phyloP scores from a whole-genome alignment of 108 stramenopile species.

The Nitzschia sp. region DNA sequence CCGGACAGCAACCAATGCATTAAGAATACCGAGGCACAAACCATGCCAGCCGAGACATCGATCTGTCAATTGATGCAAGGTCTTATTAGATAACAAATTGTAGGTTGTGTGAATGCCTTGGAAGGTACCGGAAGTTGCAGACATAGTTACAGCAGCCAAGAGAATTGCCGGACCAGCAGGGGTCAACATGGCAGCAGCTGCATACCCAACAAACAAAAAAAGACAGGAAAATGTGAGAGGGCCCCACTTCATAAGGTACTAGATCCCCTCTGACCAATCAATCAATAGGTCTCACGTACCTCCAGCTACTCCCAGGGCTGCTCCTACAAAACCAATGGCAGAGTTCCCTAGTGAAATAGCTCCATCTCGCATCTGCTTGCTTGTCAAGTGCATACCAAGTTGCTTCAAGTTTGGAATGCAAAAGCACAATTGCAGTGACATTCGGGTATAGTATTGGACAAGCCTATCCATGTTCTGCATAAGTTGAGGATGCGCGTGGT shows the following conservation, averaged over 20 bases:
- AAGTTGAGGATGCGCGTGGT: slow-evolving; percentile 30
- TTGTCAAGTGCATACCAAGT: slow-evolving; percentile 20
- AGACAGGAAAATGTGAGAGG: neutral
- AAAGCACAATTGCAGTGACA: slow-evolving; percentile 32
- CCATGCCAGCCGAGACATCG: slow-evolving; percentile 38
- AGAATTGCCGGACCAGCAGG: slow-evolving; percentile 32
- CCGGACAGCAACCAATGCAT: slow-evolving; percentile 22
- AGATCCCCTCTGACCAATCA: neutral
- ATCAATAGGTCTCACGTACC: neutral
- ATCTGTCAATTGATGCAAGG: slow-evolving; percentile 28
- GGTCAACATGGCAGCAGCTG: slow-evolving; percentile 32
- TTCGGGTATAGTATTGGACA: slow-evolving; percentile 27
- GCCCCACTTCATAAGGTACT: neutral
- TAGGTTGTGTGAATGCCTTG: slow-evolving; percentile 24
- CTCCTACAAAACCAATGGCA: slow-evolving; percentile 34
- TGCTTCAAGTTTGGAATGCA: slow-evolving; percentile 23
- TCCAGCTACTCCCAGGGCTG: slow-evolving; percentile 38
- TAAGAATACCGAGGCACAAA: slow-evolving; percentile 34
- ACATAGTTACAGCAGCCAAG: slow-evolving; percentile 31
- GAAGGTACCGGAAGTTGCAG: slow-evolving; percentile 31
- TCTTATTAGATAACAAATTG: slow-evolving; percentile 11
- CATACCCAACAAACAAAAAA: neutral
- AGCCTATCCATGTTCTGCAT: slow-evolving; percentile 27
- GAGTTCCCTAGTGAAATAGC: slow-evolving; percentile 26
- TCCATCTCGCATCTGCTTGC: slow-evolving; percentile 21